Evolutionary conservation across 78 protist species (phyloP), one percentile per base, ranked within the genome.

Genomic region (Polysphondylium violaceum): DNA sequence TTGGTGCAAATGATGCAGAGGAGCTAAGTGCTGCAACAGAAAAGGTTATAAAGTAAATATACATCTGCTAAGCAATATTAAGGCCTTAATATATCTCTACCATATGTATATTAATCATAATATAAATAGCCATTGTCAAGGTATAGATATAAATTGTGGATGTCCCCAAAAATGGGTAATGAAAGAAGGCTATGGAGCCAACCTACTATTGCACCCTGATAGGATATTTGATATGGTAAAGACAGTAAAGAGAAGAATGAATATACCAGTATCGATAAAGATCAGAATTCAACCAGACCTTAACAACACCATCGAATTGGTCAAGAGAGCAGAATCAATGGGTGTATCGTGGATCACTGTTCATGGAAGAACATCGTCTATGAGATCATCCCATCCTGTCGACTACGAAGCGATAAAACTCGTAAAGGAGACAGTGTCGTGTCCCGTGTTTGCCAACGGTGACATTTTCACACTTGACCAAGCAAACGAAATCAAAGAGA

Each of bases 151-250:
- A 63, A 96, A 96, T 87, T 96, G 98, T 43, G 98, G 98, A 68
- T 96, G 98, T 47, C 98, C 98, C 8, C 98, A 96, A 83, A 55
- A 43, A 31, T 96, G 98, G 98, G 96, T 94, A 16, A 96, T 94
- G 85, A 43, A 27, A 2, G 93, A 91, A 50, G 97, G 95, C 1
- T 71, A 44, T 67, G 97, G 97, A 3, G 58, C 96, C 2, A 64
- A 35, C 16, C 73, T 96, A 50, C 55, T 90, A 31, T 4, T 5
- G 3, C 21, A 64, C 29, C 96, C 97, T 25, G 92, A 96, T 0
- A 68, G 63, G 67, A 65, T 96, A 29, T 0, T 19, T 4, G 96
- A 94, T 35, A 94, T 96, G 96, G 93, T 94, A 16, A 86, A 33
- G 33, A 64, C 58, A 23, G n/a, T 69, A 0, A 78, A 35, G 16